These are phyloP conservation scores for Golubevia sp. DNA, from an alignment of 1,284 basidiomycete species.

Conservation along the genomic window DNA sequence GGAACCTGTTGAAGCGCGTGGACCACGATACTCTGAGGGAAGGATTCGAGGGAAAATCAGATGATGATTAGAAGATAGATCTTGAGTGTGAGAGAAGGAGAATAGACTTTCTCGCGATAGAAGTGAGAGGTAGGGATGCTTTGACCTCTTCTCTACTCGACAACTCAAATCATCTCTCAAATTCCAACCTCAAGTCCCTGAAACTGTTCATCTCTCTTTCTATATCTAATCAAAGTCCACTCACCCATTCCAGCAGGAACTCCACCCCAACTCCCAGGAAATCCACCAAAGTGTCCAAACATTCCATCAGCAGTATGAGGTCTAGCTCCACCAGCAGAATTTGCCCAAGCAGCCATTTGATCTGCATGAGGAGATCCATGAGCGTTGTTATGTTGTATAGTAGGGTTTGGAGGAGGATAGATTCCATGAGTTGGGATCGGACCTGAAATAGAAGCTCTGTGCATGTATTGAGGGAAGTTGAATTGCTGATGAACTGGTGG, in stretches of 20 bases:
- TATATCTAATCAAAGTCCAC: background rate
- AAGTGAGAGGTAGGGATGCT: too few relatives aligned
- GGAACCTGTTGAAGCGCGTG: background rate
- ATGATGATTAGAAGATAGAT: too few relatives aligned
- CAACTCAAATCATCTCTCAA: background rate
- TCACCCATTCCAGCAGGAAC: background rate
- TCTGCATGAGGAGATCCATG: slow-evolving; percentile 12
- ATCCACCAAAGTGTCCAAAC: slow-evolving; percentile 25
- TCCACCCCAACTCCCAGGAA: background rate
- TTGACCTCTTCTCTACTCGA: too few relatives aligned
- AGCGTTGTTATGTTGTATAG: background rate
- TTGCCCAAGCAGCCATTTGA: slow-evolving; percentile 38
- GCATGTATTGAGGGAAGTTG: background rate
- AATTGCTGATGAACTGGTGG: too few relatives aligned
- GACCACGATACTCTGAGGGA: background rate
- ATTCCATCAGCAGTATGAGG: slow-evolving; percentile 51
- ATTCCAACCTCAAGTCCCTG: background rate
- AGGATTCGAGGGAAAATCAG: too few relatives aligned
- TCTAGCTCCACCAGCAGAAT: slow-evolving; percentile 33
- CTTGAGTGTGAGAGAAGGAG: background rate
- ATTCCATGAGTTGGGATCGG: background rate
- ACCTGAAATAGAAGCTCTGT: background rate
- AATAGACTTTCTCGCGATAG: background rate
- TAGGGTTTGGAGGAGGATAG: background rate
- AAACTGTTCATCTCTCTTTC: too few relatives aligned